These are phyloP conservation scores for Solanum chacoense DNA, from an alignment of 305 asterid species.

Conservation along the genomic window DNA sequence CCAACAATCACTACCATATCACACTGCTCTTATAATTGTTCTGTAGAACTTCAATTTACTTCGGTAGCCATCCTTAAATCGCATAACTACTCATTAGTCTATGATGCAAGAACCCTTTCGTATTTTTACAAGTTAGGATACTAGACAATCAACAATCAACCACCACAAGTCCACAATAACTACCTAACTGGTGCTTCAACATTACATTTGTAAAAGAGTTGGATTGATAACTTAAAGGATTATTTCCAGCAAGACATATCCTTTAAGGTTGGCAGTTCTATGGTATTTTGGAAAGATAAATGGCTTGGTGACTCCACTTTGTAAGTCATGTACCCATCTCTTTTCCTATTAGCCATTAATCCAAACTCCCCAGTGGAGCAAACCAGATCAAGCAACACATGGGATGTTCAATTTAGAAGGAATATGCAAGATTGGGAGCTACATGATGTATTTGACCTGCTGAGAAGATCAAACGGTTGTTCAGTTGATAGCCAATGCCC, in stretches of 20 bases:
- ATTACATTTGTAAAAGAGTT: neutral
- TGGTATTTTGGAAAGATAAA: neutral
- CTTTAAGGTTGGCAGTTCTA: neutral
- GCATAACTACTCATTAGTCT: neutral
- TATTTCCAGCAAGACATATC: neutral
- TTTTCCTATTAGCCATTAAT: neutral
- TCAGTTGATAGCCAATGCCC: neutral
- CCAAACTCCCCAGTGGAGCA: neutral
- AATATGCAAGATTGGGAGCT: neutral
- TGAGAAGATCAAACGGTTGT: neutral
- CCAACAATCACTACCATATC: neutral
- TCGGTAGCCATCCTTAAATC: neutral
- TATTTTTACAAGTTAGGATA: neutral
- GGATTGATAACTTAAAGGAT: neutral
- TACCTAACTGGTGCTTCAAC: neutral
- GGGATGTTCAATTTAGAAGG: neutral
- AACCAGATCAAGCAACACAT: neutral
- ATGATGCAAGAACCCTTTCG: neutral
- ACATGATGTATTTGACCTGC: neutral
- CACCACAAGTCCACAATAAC: neutral
- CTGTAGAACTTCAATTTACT: neutral
- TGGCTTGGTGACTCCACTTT: neutral
- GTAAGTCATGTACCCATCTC: neutral
- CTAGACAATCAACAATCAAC: neutral
- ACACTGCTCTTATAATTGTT: neutral